Base-by-base conservation (phyloP, 2,329 filamentous ascomycete genomes). In the Diaporthe nobilis region DNA sequence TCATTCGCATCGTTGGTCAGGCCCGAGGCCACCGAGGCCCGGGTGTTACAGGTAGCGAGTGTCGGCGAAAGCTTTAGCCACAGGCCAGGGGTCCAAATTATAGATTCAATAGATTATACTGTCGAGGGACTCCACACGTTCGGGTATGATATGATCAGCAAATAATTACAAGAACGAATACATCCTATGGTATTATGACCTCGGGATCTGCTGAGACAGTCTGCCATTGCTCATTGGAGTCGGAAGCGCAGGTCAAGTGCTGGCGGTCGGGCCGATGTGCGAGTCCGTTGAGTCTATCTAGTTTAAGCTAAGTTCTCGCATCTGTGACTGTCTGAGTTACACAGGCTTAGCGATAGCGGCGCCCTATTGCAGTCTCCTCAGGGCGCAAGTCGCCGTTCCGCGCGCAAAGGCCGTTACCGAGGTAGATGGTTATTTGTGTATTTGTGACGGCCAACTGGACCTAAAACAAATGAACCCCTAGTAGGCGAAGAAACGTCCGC, bases 31-130 rank as follows among this genome's bases (percentile, higher is more conserved):
- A 37, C 49, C 47, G 51, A 22, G 49, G 65, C 65, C 34, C 65
- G 65, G 34, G 49, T 70, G 65, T 55, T 70, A 39, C 49, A 70
- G 9, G 31, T 70, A 55, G 34, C 47, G 65, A 70, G 49, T n/a
- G 6, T 49, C 65, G 12, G 34, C 15, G 22, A 42, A 13, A 15
- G 47, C 7, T 53, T n/a, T 6, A 47, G 42, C 25, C 61, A 47
- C 61, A 7, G 55, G 4, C 5, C 9, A 20, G 28, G 42, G 61
- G 42, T 31, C 25, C 61, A 17, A 31, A 7, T n/a, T 31, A 15
- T 42, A 15, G 42, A 13, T 31, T 65, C 42, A 25, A 17, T 53
- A 53, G 51, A 31, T 5, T 4, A 8, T 55, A 17, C 53, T 15
- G 47, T 51, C 22, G 17, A 10, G 20, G 47, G 63, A 53, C 31